A percentile compares a stretch with the other conserved stretches of the same genome.
Conservation (phyloP, 495 filamentous ascomycete genomes). For the Parachaetomium inaequale region DNA sequence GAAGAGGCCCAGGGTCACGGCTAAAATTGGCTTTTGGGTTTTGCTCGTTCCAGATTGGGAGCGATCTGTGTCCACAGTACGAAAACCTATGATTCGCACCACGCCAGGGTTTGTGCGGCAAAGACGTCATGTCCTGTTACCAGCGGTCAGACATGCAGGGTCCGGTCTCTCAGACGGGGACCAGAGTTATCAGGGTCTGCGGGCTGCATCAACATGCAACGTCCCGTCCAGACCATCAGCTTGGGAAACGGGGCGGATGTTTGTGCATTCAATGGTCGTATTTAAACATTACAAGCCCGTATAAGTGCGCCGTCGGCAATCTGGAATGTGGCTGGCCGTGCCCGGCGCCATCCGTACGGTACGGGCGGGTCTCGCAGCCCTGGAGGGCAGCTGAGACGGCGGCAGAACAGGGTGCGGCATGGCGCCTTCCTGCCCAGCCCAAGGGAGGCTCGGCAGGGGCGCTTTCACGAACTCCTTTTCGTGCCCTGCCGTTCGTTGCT, state of each 20-base stretch:
- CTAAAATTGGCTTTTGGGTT: conserved; percentile 22
- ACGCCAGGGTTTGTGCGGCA: not conserved
- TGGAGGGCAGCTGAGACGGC: conserved; percentile 22
- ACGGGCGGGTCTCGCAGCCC: not conserved
- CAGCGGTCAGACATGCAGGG: conserved; percentile 13
- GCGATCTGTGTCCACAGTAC: conserved; percentile 14
- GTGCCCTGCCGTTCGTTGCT: not conserved
- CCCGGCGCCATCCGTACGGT: conserved; percentile 1
- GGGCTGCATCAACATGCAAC: conserved; percentile 3
- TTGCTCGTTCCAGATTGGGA: conserved; percentile 8
- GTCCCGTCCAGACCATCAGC: not conserved
- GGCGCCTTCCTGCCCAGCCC: not conserved
- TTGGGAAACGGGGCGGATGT: not conserved
- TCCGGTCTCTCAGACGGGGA: not conserved
- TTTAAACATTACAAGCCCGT: no score
- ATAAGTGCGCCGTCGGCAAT: no score
- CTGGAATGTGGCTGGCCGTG: conserved; percentile 2
- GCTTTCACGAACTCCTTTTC: conserved; percentile 8
- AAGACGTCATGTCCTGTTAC: conserved; percentile 10
- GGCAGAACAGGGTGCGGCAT: conserved; percentile 21
- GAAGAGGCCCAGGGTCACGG: conserved; percentile 6
- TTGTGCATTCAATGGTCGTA: no score
- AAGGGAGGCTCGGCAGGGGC: no score
- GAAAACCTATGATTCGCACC: not conserved
- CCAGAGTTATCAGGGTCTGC: conserved; percentile 1